Evolutionary conservation across 2,329 filamentous ascomycete genomes (phyloP).

Genomic region (Neurospora sp.): DNA sequence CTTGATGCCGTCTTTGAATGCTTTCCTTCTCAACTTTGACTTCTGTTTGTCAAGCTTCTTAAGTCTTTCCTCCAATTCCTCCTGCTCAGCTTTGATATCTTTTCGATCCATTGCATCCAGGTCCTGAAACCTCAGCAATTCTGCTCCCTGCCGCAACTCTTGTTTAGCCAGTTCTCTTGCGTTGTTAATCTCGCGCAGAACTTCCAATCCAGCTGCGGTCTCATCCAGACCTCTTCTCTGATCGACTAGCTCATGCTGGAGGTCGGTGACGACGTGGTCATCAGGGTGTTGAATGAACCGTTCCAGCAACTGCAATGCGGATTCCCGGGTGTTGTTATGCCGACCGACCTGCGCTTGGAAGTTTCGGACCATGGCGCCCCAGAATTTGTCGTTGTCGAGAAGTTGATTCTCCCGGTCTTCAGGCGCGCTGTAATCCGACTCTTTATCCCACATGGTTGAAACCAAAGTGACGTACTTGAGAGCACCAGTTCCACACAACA

Average conservation of each 20-base stretch:
- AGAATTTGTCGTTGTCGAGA: constrained; percentile 3
- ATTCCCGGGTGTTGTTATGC: constrained; percentile 1
- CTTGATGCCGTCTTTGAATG: too few species aligned
- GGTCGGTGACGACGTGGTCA: neutral
- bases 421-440: too few species aligned
- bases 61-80: too few species aligned
- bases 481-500: constrained; percentile 3
- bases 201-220: constrained; percentile 2
- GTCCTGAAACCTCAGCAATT: too few species aligned
- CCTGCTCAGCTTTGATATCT: too few species aligned
- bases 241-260: constrained; percentile 6
- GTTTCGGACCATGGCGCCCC: constrained; percentile 1
- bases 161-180: too few species aligned
- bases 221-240: neutral
- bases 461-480: constrained; percentile 4
- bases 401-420: constrained; percentile 2
- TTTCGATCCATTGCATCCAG: too few species aligned
- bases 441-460: constrained; percentile 9
- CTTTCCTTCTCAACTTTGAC: too few species aligned
- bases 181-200: neutral
- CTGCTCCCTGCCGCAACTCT: too few species aligned
- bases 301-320: constrained; percentile 1
- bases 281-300: neutral
- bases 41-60: too few species aligned
- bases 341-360: constrained; percentile 1